These are phyloP conservation scores for Leishmania tropica DNA, from an alignment of 208 protist species.

Conservation along the genomic window DNA sequence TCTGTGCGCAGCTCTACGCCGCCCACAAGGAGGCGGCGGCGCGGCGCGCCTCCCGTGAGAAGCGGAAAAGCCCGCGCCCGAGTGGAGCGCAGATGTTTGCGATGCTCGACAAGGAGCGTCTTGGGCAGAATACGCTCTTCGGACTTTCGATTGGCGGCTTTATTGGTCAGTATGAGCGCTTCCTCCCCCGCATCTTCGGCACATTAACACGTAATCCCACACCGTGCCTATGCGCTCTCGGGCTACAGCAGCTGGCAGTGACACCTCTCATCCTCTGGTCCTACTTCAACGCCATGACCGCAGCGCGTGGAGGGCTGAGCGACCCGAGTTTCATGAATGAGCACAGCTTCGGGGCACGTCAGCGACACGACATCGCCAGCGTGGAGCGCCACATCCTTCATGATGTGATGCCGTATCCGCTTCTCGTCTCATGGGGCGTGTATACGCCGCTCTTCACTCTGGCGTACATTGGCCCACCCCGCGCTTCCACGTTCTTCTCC, in stretches of 20 bases:
- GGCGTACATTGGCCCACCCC: slow-evolving; percentile 40
- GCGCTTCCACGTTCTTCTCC: slow-evolving; percentile 23
- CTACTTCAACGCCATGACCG: slow-evolving; percentile 80
- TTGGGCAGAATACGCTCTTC: slow-evolving; percentile 47
- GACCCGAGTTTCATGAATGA: slow-evolving; percentile 59
- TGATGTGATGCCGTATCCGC: slow-evolving; percentile 65
- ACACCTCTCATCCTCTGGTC: slow-evolving; percentile 61
- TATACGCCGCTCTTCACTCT: slow-evolving; percentile 54
- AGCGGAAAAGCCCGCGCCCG: slow-evolving; percentile 33
- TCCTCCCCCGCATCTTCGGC: slow-evolving; percentile 47
- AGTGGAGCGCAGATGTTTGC: slow-evolving; percentile 49
- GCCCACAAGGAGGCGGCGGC: slow-evolving; percentile 57
- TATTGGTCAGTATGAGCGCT: slow-evolving; percentile 28
- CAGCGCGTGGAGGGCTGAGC: slow-evolving; percentile 52
- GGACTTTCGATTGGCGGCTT: slow-evolving; percentile 41
- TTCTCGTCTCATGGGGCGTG: slow-evolving; percentile 76
- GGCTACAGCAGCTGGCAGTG: slow-evolving; percentile 65
- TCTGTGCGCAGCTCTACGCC: slow-evolving; percentile 75
- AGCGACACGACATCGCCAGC: slow-evolving; percentile 48
- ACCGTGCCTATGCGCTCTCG: slow-evolving; percentile 48
- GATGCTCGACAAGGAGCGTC: slow-evolving; percentile 61
- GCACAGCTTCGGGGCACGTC: slow-evolving; percentile 26
- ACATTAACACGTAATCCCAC: slow-evolving; percentile 32
- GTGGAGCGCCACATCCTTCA: slow-evolving; percentile 62
- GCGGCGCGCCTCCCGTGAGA: slow-evolving; percentile 43